Base-by-base conservation (phyloP, 1,284 basidiomycete species). In the Ceratobasidium sp. region DNA sequence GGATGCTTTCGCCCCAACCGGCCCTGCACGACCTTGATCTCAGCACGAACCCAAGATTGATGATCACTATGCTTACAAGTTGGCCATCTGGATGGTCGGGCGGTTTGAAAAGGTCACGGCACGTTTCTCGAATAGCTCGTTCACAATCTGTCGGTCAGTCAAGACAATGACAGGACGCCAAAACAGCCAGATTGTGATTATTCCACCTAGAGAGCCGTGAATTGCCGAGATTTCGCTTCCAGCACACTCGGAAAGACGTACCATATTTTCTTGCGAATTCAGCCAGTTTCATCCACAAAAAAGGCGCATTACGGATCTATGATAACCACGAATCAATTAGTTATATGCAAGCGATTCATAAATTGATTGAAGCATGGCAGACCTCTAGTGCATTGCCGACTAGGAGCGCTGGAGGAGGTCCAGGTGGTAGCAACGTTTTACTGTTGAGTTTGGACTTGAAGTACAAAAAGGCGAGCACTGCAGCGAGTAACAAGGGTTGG, bases 331-430 rank as follows among this genome's bases (percentile, higher is more conserved):
- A 3, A 5, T n/a, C 8, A 5, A 7, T 62, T 40, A 16, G 18
- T 5, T 18, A 14, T 14, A 51, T n/a, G 5, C 9, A 25, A 51
- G 9, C 3, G n/a, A n/a, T 21, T 9, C 9, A 51, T 21, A 2
- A 21, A 51, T 1, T 21, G 6, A 51, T 6, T 7, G 9, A 3
- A 33, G 30, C 30, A 6, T 33, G 6, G 25, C 46, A 11, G 9
- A 71, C 69, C 53, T 71, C 69, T 21, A 71, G 28, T 11, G 58
- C 69, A 21, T 71, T 71, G 6, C 69, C 69, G 36, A 71, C 33
- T 16, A 71, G 23, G 21, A 71, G 53, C 46, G n/a, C 46, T 14
- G 53, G 42, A 18, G 66, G 25, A 23, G 66, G 66, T 2, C 66
- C 66, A 11, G 66, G 66, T 44, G 66, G 66, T 25, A 69, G 12